Evolutionary conservation across 1,139 yeast species (phyloP).

Genomic region (Candida pseudocylindracea): DNA sequence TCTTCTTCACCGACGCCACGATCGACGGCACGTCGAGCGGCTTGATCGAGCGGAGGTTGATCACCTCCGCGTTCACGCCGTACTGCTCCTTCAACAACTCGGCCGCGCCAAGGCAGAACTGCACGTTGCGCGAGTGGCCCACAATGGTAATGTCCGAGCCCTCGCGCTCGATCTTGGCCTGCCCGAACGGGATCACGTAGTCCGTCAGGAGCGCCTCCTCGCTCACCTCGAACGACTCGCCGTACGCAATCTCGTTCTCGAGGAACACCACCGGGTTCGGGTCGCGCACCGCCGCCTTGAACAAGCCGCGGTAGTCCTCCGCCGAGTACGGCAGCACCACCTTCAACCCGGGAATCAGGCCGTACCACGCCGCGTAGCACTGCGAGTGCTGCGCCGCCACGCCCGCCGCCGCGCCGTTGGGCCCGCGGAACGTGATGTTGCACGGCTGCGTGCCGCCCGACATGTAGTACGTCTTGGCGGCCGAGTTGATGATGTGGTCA

Average conservation of each 20-base stretch:
- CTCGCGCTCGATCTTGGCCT: conserved; percentile 84
- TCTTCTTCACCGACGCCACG: conserved; percentile 79
- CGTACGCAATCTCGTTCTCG: conserved; percentile 89
- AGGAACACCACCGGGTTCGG: conserved; percentile 94
- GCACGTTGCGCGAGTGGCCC: conserved; percentile 81
- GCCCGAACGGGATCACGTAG: conserved; percentile 80
- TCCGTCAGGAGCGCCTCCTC: conserved; percentile 83
- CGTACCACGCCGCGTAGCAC: conserved; percentile 96
- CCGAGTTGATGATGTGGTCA: conserved; percentile 95
- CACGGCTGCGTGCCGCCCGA: conserved; percentile 98
- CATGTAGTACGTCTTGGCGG: conserved; percentile 97
- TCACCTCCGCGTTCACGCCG: conserved; percentile 81
- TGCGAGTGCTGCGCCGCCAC: conserved; percentile 99
- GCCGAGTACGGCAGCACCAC: conserved; percentile 91
- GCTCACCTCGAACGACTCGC: conserved; percentile 74
- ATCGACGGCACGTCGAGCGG: conserved; percentile 86
- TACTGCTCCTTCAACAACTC: conserved; percentile 60
- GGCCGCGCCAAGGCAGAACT: conserved; percentile 77
- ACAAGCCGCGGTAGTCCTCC: conserved; percentile 88
- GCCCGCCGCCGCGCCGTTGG: conserved; percentile 99
- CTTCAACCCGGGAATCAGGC: conserved; percentile 93
- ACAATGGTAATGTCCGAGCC: conserved; percentile 84
- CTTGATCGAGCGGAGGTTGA: conserved; percentile 91
- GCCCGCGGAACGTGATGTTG: conserved; percentile 95
- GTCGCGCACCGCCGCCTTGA: conserved; percentile 93